Evolutionary conservation across 495 filamentous ascomycete species (phyloP), one percentile per base, ranked within the genome.

Genomic region (Penicillium longicatenatum): DNA sequence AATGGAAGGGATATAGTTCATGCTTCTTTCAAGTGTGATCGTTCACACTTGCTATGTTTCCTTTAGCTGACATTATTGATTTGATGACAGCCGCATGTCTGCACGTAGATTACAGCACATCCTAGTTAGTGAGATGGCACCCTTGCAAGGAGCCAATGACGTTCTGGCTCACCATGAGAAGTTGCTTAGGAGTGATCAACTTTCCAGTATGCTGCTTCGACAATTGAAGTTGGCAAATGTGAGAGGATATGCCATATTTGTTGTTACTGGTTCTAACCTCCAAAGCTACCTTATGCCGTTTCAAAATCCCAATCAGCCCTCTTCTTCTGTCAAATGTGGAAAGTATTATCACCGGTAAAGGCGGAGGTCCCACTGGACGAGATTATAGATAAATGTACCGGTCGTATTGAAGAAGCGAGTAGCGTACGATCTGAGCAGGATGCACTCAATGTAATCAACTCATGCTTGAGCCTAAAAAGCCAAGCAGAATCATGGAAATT

Each of bases 101-200:
- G 26, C 26, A 26, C 26, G 7, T 26, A 6, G 7, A 26, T 2
- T 26, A 26, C 4, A 4, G 26, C 26, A 26, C 7, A 26, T 26
- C 26, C n/a, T n/a, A n/a, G n/a, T n/a, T n/a, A n/a, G n/a, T n/a
- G n/a, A n/a, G n/a, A n/a, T n/a, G n/a, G 53, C 61, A 53, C 56
- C 59, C 35, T 46, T 63, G 60, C 39, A 63, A 52, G 52, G 60
- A 6, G 60, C 60, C 22, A 63, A 63, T 59, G 56, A 48, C 24
- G 52, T 63, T 2, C 45, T 59, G 5, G 52, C 56, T 46, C 60
- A 19, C 24, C 43, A 63, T 52, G 30, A 56, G 19, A 47, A 59
- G 12, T 50, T 12, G 6, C 33, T 63, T 10, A 49, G 53, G 24
- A 45, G 37, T 8, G 52, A 59, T 35, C 29, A 56, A 20, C 26